Evolutionary conservation across 176 grass and related monocot genomes (phyloP).

Genomic region (Panicum miliaceum): DNA sequence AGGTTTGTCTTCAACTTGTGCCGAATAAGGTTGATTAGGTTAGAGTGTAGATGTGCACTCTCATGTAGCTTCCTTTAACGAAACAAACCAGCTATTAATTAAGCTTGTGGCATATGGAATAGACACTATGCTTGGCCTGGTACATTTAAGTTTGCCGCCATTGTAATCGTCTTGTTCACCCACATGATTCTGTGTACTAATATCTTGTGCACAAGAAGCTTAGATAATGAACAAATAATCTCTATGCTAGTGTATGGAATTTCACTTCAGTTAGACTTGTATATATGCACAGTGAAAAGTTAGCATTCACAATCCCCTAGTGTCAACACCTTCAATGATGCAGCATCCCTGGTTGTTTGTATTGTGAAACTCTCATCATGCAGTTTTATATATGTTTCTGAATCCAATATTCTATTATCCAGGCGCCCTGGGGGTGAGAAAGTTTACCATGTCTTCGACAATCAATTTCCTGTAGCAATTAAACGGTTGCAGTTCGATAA

Average conservation of each 20-base stretch:
- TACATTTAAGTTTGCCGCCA: background rate
- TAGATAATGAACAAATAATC: background rate
- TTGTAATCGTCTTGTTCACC: background rate
- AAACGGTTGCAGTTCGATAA: slow-evolving; percentile 99
- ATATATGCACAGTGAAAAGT: background rate
- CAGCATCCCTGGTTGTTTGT: background rate
- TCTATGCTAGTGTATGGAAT: slow-evolving; percentile 1
- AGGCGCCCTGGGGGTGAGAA: slow-evolving; percentile 97
- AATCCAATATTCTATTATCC: slow-evolving; percentile 36
- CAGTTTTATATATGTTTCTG: background rate
- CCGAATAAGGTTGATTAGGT: background rate
- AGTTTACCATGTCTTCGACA: slow-evolving; percentile 96
- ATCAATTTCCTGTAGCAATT: slow-evolving; percentile 87
- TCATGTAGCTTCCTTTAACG: background rate
- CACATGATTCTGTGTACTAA: background rate
- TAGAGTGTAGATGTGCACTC: background rate
- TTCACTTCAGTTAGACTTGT: background rate
- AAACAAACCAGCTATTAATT: background rate
- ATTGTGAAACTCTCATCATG: background rate
- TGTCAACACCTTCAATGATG: background rate
- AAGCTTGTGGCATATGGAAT: background rate
- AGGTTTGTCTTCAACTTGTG: background rate
- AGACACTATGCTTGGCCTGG: background rate
- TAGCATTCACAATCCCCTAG: background rate
- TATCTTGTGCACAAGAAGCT: background rate